Base-by-base conservation (phyloP, 192 early-diverging fungal species). In the Entomortierella lignicola region DNA sequence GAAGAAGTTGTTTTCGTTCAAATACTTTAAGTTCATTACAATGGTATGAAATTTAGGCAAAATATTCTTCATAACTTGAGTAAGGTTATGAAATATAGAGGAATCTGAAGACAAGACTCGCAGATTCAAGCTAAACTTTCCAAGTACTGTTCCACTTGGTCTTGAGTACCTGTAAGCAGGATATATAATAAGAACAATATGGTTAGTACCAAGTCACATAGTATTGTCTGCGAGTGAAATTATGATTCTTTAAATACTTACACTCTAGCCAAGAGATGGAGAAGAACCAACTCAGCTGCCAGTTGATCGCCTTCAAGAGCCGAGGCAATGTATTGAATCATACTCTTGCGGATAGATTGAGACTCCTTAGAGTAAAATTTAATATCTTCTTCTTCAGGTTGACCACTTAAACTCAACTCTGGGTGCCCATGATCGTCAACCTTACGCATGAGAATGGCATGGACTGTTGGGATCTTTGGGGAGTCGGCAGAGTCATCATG, bases 41-140 rank as follows among this genome's bases (percentile, higher is more conserved):
- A 93, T 71, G 47, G 86, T 70, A n/a, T 90, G 85, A 13, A 81
- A 83, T 37, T 84, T 83, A 23, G 90, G 87, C 31, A 91, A 62
- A 20, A 92, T 17, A 44, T 27, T 77, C 29, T 42, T 55, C 55
- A 68, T 32, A 7, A 77, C 60, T 1, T 25, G 34, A 4, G 53
- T 10, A 31, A 77, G 66, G 29, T 29, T 41, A n/a, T 60, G 32
- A 30, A 20, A 57, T 6, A 77, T 44, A 3, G 61, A 17, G 20
- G 60, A 43, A 15, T 63, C 61, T 2, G 39, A 18, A 13, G 42
- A 29, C 15, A 89, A 72, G 1, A 89, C 85, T 12, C 84, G 85
- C 41, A 94, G 79, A 55, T 92, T 93, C 44, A 94, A 84, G 60
- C 81, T 83, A 31, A 93, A 85, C 69, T 91, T 88, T 30, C 93